Base-by-base conservation (phyloP, 192 early-diverging fungal genomes). In the Phycomyces nitens region DNA sequence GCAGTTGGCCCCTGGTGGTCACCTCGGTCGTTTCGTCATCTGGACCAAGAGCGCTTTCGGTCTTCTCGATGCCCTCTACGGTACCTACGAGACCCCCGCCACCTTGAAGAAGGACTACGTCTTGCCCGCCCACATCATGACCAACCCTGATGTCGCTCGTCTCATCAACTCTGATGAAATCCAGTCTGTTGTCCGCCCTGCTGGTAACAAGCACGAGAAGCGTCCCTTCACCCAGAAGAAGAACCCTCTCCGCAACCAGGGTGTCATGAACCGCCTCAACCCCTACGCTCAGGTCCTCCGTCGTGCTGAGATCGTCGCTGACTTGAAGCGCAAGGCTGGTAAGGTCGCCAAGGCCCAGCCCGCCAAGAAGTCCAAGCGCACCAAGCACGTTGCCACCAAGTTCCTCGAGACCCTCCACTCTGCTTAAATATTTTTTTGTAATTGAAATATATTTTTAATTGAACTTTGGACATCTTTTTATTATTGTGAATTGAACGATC, bases 21-120 rank as follows among this genome's bases (percentile, higher is more conserved):
- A 99, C 84, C 85, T 99, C 75, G 97, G 97, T 69, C 94, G 96
- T 77, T 99, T 99, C 84, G 83, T 97, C 80, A 97, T 99, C 93
- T 99, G 97, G 97, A 95, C 97, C 66, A 84, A 93, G 77, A 75
- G 83, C 52, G 96, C 96, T 68, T 94, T 98, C 75, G 86, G 87
- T 74, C 82, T 91, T 42, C 88, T 99, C 72, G 94, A 98, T 78
- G 78, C 86, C 72, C 82, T 99, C 72, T 99, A 90, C 77, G 97
- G 97, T 76, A 88, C 95, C 62, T 82, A 85, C 80, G 83, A 84
- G 69, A 84, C 82, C 68, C 75, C 82, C 44, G 84, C 94, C 56
- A 61, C 81, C 78, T 84, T 91, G 71, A 99, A 98, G 92, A 93
- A 88, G 83, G 89, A 92, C 82, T 85, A 83, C 23, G 85, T 84